phyloP scores from a whole-genome alignment of 2,329 filamentous ascomycete species.

The Ceratocystis cacaofunesta region DNA sequence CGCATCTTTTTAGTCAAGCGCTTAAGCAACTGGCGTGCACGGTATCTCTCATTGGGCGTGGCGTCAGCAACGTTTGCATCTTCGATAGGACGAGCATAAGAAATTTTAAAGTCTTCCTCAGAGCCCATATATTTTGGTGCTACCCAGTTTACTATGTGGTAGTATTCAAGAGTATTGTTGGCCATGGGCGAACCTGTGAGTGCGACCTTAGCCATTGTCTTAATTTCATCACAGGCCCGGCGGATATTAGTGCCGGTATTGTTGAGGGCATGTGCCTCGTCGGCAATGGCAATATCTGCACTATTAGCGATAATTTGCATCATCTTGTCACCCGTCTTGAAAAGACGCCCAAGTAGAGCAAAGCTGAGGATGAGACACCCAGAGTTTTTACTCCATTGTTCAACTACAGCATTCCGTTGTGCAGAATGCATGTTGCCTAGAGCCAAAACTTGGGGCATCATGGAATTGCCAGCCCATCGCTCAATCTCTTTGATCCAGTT shows the following conservation, averaged over 20 bases:
- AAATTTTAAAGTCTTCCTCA: conserved; percentile 48
- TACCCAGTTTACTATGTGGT: conserved; percentile 77
- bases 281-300: conserved; percentile 62
- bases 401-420: conserved; percentile 4
- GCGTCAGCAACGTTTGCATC: conserved; percentile 57
- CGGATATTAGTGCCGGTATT: conserved; percentile 41
- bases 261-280: conserved; percentile 74
- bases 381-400: conserved; percentile 46
- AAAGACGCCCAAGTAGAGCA: conserved; percentile 37
- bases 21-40: conserved; percentile 49
- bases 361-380: conserved; percentile 71
- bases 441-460: conserved; percentile 7
- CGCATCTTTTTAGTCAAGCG: conserved; percentile 57
- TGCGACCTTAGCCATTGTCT: conserved; percentile 58
- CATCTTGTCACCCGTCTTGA: conserved; percentile 24
- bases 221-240: conserved; percentile 41
- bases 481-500: conserved; percentile 73
- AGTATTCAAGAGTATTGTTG: conserved; percentile 75
- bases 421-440: neutral
- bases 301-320: conserved; percentile 38
- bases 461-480: conserved; percentile 27
- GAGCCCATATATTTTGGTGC: conserved; percentile 63
- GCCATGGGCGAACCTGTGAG: conserved; percentile 76
- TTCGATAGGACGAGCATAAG: conserved; percentile 61
- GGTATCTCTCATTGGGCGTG: conserved; percentile 36